Percentiles rank a stretch among this genome's conserved stretches.
phyloP scores from a whole-genome alignment of 805 yeast genomes.

The Kodamaea fukazawae region DNA sequence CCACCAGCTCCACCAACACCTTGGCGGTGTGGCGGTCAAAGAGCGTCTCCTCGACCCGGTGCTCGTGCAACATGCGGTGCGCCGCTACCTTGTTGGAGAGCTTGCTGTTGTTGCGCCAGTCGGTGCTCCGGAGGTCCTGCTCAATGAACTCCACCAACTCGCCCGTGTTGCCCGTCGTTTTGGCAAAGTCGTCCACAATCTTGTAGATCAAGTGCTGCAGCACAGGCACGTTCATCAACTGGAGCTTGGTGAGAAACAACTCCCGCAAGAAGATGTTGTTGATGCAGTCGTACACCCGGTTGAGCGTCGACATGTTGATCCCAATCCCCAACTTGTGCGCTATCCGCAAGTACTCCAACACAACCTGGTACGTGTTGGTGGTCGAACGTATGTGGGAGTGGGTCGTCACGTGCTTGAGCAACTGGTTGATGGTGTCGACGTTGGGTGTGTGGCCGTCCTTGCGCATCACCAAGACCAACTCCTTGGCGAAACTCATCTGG shows the following conservation, averaged over 20 bases:
- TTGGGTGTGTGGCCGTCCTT: constrained; percentile 41
- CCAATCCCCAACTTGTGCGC: constrained; percentile 23
- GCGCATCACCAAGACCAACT: constrained; percentile 38
- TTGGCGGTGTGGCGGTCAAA: constrained; percentile 7
- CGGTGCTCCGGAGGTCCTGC: constrained; percentile 24
- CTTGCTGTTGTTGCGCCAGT: constrained; percentile 30
- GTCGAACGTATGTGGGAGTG: constrained; percentile 33
- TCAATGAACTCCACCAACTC: constrained; percentile 36
- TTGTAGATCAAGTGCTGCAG: constrained; percentile 27
- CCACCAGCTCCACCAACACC: constrained; percentile 6
- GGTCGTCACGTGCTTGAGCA: constrained; percentile 29
- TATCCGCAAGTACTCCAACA: constrained; percentile 30
- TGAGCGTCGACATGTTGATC: constrained; percentile 35
- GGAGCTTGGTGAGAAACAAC: constrained; percentile 30
- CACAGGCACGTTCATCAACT: constrained; percentile 32
- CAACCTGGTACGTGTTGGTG: constrained; percentile 30
- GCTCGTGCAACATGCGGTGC: constrained; percentile 9
- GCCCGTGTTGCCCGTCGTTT: constrained; percentile 23
- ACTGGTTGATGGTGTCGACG: constrained; percentile 37
- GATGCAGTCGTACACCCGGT: constrained; percentile 36
- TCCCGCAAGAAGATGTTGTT: constrained; percentile 39
- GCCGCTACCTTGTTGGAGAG: constrained; percentile 28
- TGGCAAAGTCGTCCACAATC: constrained; percentile 35
- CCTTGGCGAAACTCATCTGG: constrained; percentile 41
- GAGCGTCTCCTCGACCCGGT: not conserved